A percentile compares a stretch with the other conserved stretches of the same genome.
These are phyloP conservation scores for Candida ulmi DNA, from an alignment of 805 yeast species.

Conservation along the genomic window DNA sequence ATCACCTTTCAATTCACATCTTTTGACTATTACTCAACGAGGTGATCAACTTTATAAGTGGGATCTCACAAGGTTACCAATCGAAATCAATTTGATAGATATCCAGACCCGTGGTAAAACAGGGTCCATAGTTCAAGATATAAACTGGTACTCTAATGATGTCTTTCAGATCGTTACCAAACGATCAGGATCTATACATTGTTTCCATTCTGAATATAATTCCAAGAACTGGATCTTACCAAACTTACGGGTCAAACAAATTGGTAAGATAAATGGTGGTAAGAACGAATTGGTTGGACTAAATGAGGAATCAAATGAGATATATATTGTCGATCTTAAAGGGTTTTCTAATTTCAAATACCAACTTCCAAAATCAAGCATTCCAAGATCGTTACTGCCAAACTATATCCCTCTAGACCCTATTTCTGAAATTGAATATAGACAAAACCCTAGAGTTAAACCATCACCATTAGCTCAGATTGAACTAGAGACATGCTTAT, in stretches of 20 bases:
- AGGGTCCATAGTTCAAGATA: conserved; percentile 42
- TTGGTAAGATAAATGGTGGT: not conserved
- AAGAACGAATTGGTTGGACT: not conserved
- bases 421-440: conserved; percentile 14
- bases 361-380: conserved; percentile 31
- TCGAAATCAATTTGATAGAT: conserved; percentile 48
- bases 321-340: conserved; percentile 21
- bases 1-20: conserved; percentile 54
- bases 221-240: conserved; percentile 20
- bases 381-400: conserved; percentile 21
- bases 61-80: conserved; percentile 51
- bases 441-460: conserved; percentile 13
- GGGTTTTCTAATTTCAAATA: conserved; percentile 29
- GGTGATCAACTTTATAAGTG: conserved; percentile 63
- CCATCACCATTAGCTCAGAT: conserved; percentile 39
- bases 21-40: conserved; percentile 47
- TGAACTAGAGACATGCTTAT: conserved; percentile 48
- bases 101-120: conserved; percentile 60
- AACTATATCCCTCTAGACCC: conserved; percentile 16
- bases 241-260: conserved; percentile 7
- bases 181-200: conserved; percentile 55
- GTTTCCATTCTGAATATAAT: conserved; percentile 36
- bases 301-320: conserved; percentile 3
- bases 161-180: conserved; percentile 44
- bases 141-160: conserved; percentile 48